Conservation (phyloP, 495 filamentous ascomycete species). For the Apodospora peruviana region DNA sequence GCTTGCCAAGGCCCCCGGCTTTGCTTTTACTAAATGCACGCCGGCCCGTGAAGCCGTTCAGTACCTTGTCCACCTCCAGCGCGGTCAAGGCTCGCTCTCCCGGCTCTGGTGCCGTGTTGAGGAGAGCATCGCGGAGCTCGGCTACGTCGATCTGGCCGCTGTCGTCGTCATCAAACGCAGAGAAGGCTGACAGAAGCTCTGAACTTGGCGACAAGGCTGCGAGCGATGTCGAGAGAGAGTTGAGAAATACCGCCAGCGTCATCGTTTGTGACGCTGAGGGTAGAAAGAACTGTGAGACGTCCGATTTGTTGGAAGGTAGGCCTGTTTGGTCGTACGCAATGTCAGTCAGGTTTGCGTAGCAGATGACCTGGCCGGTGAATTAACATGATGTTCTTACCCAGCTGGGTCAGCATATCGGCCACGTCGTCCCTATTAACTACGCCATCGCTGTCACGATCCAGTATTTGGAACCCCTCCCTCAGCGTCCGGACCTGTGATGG, state of each 20-base stretch:
- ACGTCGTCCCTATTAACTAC: slow-evolving; percentile 71
- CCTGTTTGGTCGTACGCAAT: slow-evolving; percentile 22
- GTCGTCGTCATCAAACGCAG: slow-evolving; percentile 93
- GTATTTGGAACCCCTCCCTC: slow-evolving; percentile 79
- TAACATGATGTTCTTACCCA: slow-evolving; percentile 45
- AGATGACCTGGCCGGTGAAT: not conserved
- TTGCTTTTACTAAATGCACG: slow-evolving; percentile 62
- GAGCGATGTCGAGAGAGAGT: slow-evolving; percentile 66
- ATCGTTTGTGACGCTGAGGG: slow-evolving; percentile 59
- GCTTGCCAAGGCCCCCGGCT: slow-evolving; percentile 39
- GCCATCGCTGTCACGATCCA: slow-evolving; percentile 78
- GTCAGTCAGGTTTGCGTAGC: not conserved
- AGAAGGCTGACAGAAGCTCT: slow-evolving; percentile 81
- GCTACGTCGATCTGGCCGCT: slow-evolving; percentile 82
- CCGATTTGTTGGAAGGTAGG: slow-evolving; percentile 46
- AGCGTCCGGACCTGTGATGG: slow-evolving; percentile 67
- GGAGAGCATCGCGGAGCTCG: slow-evolving; percentile 75
- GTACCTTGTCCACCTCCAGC: slow-evolving; percentile 72
- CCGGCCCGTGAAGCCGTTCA: slow-evolving; percentile 78
- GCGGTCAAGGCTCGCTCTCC: slow-evolving; percentile 64
- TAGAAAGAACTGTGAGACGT: slow-evolving; percentile 73
- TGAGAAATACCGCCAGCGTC: slow-evolving; percentile 78
- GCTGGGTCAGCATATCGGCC: slow-evolving; percentile 68
- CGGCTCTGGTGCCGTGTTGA: slow-evolving; percentile 72
- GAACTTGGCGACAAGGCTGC: slow-evolving; percentile 62